A percentile compares a stretch with the other conserved stretches of the same genome.
phyloP scores from a whole-genome alignment of 2,329 filamentous ascomycete genomes.

The Sporothrix brasiliensis region DNA sequence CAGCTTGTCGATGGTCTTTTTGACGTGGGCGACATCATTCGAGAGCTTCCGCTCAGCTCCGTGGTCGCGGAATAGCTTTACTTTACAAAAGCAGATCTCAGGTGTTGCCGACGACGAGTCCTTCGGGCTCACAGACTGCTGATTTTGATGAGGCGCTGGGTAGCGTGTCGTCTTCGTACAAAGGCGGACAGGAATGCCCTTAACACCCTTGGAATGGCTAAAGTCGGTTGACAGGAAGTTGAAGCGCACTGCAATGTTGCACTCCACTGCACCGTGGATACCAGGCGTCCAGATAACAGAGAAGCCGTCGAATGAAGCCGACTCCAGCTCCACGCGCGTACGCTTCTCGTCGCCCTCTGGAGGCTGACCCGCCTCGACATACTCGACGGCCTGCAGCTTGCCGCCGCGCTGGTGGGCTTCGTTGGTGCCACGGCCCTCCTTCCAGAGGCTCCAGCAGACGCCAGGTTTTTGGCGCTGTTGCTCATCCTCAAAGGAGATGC shows the following conservation, averaged over 20 bases:
- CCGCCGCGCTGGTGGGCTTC: constrained; percentile 93
- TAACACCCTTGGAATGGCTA: constrained; percentile 97
- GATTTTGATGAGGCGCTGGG: constrained; percentile 19
- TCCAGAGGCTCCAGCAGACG: constrained; percentile 81
- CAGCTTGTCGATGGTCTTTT: constrained; percentile 94
- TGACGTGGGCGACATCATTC: constrained; percentile 91
- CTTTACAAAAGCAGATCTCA: constrained; percentile 93
- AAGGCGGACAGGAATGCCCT: constrained; percentile 90
- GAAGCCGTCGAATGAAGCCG: constrained; percentile 89
- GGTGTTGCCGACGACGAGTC: constrained; percentile 44
- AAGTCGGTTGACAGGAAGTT: constrained; percentile 99
- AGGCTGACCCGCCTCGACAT: constrained; percentile 69
- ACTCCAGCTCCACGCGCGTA: constrained; percentile 70
- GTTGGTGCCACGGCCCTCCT: constrained; percentile 91
- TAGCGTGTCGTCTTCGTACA: constrained; percentile 76
- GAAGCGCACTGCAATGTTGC: constrained; percentile 87
- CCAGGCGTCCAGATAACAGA: constrained; percentile 85
- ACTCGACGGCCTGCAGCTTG: constrained; percentile 92
- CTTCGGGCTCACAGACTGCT: constrained; percentile 50
- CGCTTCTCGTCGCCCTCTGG: constrained; percentile 66
- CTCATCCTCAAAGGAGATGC: constrained; percentile 97
- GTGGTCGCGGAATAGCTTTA: constrained; percentile 95
- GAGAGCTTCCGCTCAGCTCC: constrained; percentile 93
- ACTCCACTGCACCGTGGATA: constrained; percentile 69
- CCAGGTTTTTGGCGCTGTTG: constrained; percentile 77